Base-by-base conservation (phyloP, 2,329 filamentous ascomycete genomes). In the Furcasterigmium sp. region DNA sequence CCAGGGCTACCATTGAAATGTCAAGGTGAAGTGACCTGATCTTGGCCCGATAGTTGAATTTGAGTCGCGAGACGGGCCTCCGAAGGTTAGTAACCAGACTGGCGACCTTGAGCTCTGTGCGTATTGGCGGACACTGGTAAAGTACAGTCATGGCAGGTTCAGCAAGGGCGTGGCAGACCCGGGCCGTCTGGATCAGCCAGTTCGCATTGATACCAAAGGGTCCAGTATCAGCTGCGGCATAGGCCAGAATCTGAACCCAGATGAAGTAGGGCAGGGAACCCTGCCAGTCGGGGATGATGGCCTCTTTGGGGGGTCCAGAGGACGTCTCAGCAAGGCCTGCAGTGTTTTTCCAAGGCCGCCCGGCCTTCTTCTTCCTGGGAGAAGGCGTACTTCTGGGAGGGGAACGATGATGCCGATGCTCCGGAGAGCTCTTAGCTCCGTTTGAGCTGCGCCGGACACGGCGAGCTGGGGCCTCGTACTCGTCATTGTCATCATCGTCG, bases 141-240 rank as follows among this genome's bases (percentile, higher is more conserved):
- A 94, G 69, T 2, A 79, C 83, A 5, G 81, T 81, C 40, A 93
- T 63, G 2, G 86, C 86, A 5, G 88, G 84, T 53, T 90, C 87
- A 0, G 77, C 67, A 45, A 91, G 88, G 3, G 72, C 61, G 40
- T 71, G 76, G 52, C 84, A 91, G 14, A 80, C 65, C 2, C 73
- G 70, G 28, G 85, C 80, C 36, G 77, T 67, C n/a, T 71, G 68
- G 9, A 85, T 62, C 7, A 94, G 75, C 84, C 84, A 89, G 53
- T 72, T 69, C 11, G 69, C 71, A 54, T 69, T 67, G 56, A 67
- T 52, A 64, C 68, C 55, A n/a, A 65, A 65, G 5, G 64, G 56
- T 1, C 59, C 54, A 8, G 56, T 52, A 25, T 70, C 64, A 39
- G 73, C 72, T 14, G 84, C 79, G 10, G 86, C 82, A 58, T 79